Evolutionary conservation across 1,139 yeast species (phyloP).

Genomic region (Kodamaea arcana): DNA sequence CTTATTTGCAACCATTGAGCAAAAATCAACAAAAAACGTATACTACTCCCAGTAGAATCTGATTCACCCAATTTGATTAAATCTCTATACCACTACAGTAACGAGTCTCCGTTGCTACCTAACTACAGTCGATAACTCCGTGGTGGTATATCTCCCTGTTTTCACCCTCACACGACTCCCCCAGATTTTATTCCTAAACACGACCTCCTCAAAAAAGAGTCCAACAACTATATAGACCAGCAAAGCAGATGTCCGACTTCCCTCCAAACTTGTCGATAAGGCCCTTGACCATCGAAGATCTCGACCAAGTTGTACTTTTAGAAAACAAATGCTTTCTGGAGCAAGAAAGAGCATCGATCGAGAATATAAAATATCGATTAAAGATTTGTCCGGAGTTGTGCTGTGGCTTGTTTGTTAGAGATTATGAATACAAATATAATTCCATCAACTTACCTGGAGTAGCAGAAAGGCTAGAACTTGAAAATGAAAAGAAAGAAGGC

Average conservation of each 20-base stretch:
- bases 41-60: too few species aligned
- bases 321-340: constrained; percentile 66
- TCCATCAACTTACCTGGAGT: constrained; percentile 44
- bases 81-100: too few species aligned
- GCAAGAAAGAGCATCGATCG: constrained; percentile 60
- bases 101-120: too few species aligned
- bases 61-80: too few species aligned
- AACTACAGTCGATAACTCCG: too few species aligned
- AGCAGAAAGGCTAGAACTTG: constrained; percentile 31
- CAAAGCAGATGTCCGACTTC: constrained; percentile 27
- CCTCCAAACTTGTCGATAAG: constrained; percentile 71
- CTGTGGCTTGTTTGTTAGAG: constrained; percentile 79
- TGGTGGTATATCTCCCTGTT: not conserved
- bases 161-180: constrained; percentile 1
- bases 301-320: constrained; percentile 54
- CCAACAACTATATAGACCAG: too few species aligned
- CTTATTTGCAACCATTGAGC: too few species aligned
- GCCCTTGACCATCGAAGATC: constrained; percentile 71
- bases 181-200: not conserved
- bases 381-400: constrained; percentile 85
- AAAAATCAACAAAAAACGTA: too few species aligned
- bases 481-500: constrained; percentile 19
- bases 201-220: not conserved
- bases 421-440: constrained; percentile 46
- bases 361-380: constrained; percentile 66